Evolutionary conservation across 768 basidiomycete genomes (phyloP), one percentile per base, ranked within the genome.

Genomic region (Saitozyma sp.): DNA sequence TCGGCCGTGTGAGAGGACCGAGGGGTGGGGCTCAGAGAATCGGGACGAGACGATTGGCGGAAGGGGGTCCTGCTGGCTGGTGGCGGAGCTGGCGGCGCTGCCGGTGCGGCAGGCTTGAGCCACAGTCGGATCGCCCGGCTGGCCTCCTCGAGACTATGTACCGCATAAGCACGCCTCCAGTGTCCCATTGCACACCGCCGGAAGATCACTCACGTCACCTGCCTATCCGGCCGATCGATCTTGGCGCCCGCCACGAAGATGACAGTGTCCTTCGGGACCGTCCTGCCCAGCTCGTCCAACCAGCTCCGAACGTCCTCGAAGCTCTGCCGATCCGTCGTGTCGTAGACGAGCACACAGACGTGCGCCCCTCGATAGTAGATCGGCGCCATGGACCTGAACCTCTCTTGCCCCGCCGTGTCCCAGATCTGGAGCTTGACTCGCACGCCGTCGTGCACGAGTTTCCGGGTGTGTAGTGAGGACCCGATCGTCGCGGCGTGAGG

Each of bases 361-460:
- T 76, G 70, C 8, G 76, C 71, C 14, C 76, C 76, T 1, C 76
- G 65, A 52, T 78, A 78, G 58, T 75, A 78, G 38, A 78, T 74
- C 14, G 76, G 74, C 14, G 76, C 74, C 70, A 78, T 72, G 3
- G 70, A 72, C n/a, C 74, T 50, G 59, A 76, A 78, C 10, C 75
- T 52, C 51, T 78, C 77, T 58, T 77, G 75, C n/a, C 77, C 77
- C 8, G 77, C 77, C 10, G 77, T 77, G 54, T 78, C 77, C 77
- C 77, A 78, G 9, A 78, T 75, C 54, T 77, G 75, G 11, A 77
- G 59, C 40, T 73, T 70, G 0, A 78, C 66, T 40, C 68, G 51
- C 6, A 67, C 63, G 19, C 77, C 77, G n/a, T 61, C 58, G 40
- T 76, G 73, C 8, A 73, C 65, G n/a, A 73, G 63, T 54, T 78